Conservation (phyloP, 2,329 filamentous ascomycete genomes). For the Xylaria sp. region DNA sequence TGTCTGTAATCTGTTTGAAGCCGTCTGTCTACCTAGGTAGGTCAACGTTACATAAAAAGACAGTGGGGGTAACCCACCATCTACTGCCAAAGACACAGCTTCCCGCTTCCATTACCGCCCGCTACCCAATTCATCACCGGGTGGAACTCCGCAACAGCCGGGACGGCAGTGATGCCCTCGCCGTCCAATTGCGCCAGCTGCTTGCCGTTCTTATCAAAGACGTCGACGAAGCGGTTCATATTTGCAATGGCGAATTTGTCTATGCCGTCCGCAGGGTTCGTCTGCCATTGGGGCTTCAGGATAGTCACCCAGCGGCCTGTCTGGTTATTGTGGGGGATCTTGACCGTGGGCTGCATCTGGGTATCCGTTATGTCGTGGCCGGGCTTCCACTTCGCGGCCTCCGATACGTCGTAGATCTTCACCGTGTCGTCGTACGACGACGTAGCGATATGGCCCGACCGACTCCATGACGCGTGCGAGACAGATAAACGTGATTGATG, state of each 20-base stretch:
- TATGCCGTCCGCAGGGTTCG: conserved; percentile 74
- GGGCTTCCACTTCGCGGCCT: conserved; percentile 62
- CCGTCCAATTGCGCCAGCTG: conserved; percentile 88
- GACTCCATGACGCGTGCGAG: conserved; percentile 89
- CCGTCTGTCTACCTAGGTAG: no score
- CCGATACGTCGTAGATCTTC: conserved; percentile 84
- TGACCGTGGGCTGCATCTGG: conserved; percentile 70
- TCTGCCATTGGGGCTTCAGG: conserved; percentile 85
- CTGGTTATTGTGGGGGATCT: conserved; percentile 89
- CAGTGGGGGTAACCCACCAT: no score
- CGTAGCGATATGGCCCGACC: conserved; percentile 84
- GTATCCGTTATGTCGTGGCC: conserved; percentile 63
- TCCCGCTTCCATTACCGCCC: conserved; percentile 88
- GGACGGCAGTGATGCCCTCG: conserved; percentile 91
- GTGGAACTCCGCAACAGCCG: conserved; percentile 90
- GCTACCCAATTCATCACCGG: conserved; percentile 89
- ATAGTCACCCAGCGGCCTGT: conserved; percentile 93
- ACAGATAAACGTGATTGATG: conserved; percentile 85
- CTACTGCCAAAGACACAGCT: conserved; percentile 90
- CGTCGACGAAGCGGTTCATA: conserved; percentile 96
- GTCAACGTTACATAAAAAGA: no score
- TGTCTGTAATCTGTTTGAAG: no score
- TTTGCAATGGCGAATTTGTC: conserved; percentile 93
- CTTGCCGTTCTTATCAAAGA: conserved; percentile 81
- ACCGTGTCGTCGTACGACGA: conserved; percentile 94